A percentile compares a stretch with the other conserved stretches of the same genome.
Conservation (phyloP, 2,329 filamentous ascomycete genomes). For the Clonostachys sp. region DNA sequence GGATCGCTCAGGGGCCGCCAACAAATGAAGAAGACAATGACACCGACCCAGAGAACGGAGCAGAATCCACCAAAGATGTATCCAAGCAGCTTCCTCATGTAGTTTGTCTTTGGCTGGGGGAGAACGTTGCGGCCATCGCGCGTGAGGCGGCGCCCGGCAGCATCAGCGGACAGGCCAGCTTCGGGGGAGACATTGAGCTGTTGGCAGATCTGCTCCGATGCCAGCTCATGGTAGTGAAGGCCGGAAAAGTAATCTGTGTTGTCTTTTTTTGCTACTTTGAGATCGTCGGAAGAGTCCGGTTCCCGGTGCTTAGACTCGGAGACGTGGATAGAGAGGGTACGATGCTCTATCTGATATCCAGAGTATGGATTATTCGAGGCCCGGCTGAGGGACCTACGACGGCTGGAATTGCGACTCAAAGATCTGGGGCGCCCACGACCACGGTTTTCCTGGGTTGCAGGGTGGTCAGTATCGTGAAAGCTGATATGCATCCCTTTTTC, state of each 20-base stretch:
- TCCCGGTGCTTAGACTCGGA: conserved; percentile 23
- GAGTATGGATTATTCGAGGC: too few relatives aligned
- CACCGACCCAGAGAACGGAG: conserved; percentile 37
- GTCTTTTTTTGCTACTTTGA: conserved; percentile 17
- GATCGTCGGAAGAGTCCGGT: conserved; percentile 4
- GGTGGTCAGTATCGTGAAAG: too few relatives aligned
- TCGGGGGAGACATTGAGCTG: conserved; percentile 28
- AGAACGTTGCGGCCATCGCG: conserved; percentile 35
- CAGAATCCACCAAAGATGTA: conserved; percentile 44
- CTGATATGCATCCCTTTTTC: too few relatives aligned
- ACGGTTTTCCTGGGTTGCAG: too few relatives aligned
- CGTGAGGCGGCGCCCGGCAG: conserved; percentile 23
- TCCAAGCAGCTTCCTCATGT: conserved; percentile 29
- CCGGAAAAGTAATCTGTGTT: conserved; percentile 36
- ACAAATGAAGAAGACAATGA: conserved; percentile 42
- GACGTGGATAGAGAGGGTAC: conserved; percentile 32
- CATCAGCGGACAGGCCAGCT: conserved; percentile 25
- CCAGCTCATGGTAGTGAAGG: conserved; percentile 29
- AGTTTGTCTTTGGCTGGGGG: conserved; percentile 34
- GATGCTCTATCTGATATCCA: conserved; percentile 23
- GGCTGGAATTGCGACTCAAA: too few relatives aligned
- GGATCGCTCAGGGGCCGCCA: conserved; percentile 40
- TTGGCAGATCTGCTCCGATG: conserved; percentile 25
- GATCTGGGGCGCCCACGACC: too few relatives aligned
- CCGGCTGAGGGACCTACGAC: too few relatives aligned